A percentile compares a stretch with the other conserved stretches of the same genome.
These are phyloP conservation scores for Hevea brasiliensis DNA, from an alignment of 345 rosid species.

Conservation along the genomic window DNA sequence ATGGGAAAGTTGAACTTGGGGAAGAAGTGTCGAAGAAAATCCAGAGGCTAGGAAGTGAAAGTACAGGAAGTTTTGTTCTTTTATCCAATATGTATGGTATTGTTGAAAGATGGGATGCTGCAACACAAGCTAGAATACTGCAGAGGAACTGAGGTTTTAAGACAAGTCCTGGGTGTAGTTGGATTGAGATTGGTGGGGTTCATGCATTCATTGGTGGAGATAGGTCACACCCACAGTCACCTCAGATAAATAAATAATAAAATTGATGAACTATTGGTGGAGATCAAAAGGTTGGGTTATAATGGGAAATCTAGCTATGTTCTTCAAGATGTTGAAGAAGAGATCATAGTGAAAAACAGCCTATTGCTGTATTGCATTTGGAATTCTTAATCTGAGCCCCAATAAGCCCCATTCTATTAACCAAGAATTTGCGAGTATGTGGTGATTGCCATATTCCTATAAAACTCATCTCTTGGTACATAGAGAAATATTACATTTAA, in stretches of 20 bases:
- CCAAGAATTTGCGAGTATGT: slow-evolving; percentile 26
- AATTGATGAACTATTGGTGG: slow-evolving; percentile 27
- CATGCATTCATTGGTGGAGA: slow-evolving; percentile 43
- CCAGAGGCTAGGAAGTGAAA: slow-evolving; percentile 45
- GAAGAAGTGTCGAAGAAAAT: slow-evolving; percentile 50
- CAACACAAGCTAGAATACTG: slow-evolving; percentile 39
- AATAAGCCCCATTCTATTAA: slow-evolving; percentile 21
- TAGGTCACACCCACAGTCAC: slow-evolving; percentile 33
- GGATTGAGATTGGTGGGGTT: slow-evolving; percentile 40
- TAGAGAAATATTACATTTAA: slow-evolving; percentile 29
- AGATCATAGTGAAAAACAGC: slow-evolving; percentile 35
- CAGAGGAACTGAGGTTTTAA: slow-evolving; percentile 36
- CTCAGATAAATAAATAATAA: slow-evolving; percentile 29
- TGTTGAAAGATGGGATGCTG: slow-evolving; percentile 59
- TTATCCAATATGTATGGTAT: slow-evolving; percentile 49
- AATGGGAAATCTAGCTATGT: slow-evolving; percentile 27
- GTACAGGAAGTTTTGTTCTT: slow-evolving; percentile 51
- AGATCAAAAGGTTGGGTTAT: slow-evolving; percentile 35
- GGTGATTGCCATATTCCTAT: slow-evolving; percentile 25
- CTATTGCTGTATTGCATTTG: slow-evolving; percentile 38
- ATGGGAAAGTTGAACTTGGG: slow-evolving; percentile 53
- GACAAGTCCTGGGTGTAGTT: slow-evolving; percentile 56
- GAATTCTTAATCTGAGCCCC: slow-evolving; percentile 21
- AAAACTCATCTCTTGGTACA: slow-evolving; percentile 49
- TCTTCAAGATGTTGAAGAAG: slow-evolving; percentile 39